These are phyloP conservation scores for Globisporangium iwayamae DNA, from an alignment of 352 stramenopile species.

Conservation along the genomic window DNA sequence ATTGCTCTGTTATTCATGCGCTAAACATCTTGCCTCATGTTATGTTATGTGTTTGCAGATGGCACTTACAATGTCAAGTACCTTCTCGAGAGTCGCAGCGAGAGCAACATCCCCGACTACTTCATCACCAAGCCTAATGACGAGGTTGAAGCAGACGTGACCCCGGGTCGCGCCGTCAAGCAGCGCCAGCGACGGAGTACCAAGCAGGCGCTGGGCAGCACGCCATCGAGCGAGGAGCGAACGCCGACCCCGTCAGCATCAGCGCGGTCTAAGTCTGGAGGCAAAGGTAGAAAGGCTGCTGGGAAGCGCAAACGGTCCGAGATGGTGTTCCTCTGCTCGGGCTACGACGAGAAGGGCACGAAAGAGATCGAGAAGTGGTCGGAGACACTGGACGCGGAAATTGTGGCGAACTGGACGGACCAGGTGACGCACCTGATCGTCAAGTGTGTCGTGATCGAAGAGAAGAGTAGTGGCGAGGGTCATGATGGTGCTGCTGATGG, in stretches of 20 bases:
- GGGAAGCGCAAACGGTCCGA: conserved; percentile 26
- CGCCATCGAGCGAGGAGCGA: conserved; percentile 8
- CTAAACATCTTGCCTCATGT: background rate
- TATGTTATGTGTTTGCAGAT: conserved; percentile 17
- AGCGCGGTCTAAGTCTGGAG: background rate
- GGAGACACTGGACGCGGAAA: conserved; percentile 34
- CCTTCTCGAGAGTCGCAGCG: conserved; percentile 31
- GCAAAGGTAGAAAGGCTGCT: background rate
- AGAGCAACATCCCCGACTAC: conserved; percentile 29
- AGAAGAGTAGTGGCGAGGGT: conserved; percentile 14
- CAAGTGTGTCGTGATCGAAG: conserved; percentile 59
- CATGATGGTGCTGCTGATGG: background rate
- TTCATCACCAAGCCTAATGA: conserved; percentile 40
- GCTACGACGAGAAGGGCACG: conserved; percentile 41
- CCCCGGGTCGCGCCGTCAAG: conserved; percentile 32
- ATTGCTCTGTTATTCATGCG: background rate
- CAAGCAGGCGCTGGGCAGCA: conserved; percentile 6
- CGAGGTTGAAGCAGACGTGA: conserved; percentile 36
- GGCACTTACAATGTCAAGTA: conserved; percentile 62
- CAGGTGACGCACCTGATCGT: conserved; percentile 82
- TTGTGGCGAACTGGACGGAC: conserved; percentile 47
- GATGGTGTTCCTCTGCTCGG: conserved; percentile 60
- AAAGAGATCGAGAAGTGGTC: conserved; percentile 45
- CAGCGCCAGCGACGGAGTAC: conserved; percentile 20
- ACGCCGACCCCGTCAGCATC: background rate